Evolutionary conservation across 805 yeast genomes (phyloP).

Genomic region (Lipomyces anomalus): DNA sequence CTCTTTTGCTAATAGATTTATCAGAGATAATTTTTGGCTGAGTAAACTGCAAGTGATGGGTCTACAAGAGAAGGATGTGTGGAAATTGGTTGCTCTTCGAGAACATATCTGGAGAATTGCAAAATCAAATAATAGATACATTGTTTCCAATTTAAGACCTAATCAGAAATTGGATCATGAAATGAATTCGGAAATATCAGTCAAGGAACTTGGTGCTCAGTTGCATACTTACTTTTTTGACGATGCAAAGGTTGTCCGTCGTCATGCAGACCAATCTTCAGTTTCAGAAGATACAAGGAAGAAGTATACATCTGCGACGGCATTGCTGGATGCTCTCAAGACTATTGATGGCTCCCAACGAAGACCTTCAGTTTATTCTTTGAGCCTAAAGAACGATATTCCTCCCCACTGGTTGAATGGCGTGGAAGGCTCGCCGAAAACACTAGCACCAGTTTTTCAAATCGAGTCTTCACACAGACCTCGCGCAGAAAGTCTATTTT

Average conservation of each 20-base stretch:
- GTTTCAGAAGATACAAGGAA: slow-evolving; percentile 11
- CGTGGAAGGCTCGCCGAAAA: slow-evolving; percentile 20
- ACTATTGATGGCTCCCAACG: slow-evolving; percentile 15
- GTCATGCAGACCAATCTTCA: slow-evolving; percentile 4
- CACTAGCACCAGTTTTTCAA: slow-evolving; percentile 18
- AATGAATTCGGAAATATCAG: slow-evolving; percentile 7
- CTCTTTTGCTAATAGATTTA: too few species aligned
- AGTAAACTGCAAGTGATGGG: slow-evolving; percentile 69
- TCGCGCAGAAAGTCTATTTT: slow-evolving; percentile 8
- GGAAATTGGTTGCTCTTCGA: slow-evolving; percentile 74
- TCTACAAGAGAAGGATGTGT: slow-evolving; percentile 59
- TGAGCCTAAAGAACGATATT: slow-evolving; percentile 5
- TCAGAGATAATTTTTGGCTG: slow-evolving; percentile 67
- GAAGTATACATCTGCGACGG: slow-evolving; percentile 10
- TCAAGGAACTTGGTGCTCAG: slow-evolving; percentile 17
- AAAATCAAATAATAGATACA: slow-evolving; percentile 7
- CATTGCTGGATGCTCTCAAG: slow-evolving; percentile 16
- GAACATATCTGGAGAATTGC: slow-evolving; percentile 62
- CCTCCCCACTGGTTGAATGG: slow-evolving; percentile 24
- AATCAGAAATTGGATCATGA: slow-evolving; percentile 3
- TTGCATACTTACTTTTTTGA: slow-evolving; percentile 23
- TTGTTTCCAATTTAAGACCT: not conserved
- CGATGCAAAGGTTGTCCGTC: slow-evolving; percentile 15
- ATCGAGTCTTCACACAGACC: slow-evolving; percentile 12
- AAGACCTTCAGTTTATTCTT: slow-evolving; percentile 2